A percentile compares a stretch with the other conserved stretches of the same genome.
Conservation (phyloP, 2,329 filamentous ascomycete genomes). For the Cytospora piceicola region DNA sequence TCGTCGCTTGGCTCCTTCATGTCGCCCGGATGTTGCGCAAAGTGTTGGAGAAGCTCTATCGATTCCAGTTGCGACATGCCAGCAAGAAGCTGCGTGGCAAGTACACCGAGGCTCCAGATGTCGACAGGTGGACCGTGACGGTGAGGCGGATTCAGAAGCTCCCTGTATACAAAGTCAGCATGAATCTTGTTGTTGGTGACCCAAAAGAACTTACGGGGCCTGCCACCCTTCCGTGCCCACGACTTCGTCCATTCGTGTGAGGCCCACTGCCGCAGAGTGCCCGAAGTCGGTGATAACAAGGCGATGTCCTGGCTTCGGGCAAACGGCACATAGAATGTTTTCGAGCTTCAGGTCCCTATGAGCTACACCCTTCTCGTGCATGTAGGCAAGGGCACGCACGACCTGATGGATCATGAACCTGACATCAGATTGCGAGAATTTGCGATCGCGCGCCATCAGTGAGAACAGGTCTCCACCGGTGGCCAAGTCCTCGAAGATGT, state of each 20-base stretch:
- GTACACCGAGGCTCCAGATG: constrained; percentile 57
- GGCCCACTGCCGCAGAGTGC: constrained; percentile 47
- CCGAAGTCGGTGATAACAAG: constrained; percentile 59
- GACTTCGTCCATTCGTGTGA: constrained; percentile 48
- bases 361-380: constrained; percentile 54
- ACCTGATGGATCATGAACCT: constrained; percentile 54
- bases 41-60: constrained; percentile 28
- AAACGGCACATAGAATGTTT: constrained; percentile 55
- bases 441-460: constrained; percentile 43
- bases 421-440: constrained; percentile 47
- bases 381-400: constrained; percentile 49
- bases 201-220: constrained; percentile 50
- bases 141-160: constrained; percentile 38
- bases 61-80: constrained; percentile 32
- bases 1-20: constrained; percentile 33
- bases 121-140: constrained; percentile 48
- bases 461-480: constrained; percentile 59
- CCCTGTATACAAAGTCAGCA: constrained; percentile 39
- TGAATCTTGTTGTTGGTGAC: neutral
- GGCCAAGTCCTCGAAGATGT: constrained; percentile 61
- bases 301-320: constrained; percentile 48
- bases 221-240: constrained; percentile 53
- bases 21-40: constrained; percentile 24
- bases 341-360: constrained; percentile 61
- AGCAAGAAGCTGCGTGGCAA: constrained; percentile 43